Evolutionary conservation across 2,329 filamentous ascomycete species (phyloP).

Genomic region (Cladosporium sp.): DNA sequence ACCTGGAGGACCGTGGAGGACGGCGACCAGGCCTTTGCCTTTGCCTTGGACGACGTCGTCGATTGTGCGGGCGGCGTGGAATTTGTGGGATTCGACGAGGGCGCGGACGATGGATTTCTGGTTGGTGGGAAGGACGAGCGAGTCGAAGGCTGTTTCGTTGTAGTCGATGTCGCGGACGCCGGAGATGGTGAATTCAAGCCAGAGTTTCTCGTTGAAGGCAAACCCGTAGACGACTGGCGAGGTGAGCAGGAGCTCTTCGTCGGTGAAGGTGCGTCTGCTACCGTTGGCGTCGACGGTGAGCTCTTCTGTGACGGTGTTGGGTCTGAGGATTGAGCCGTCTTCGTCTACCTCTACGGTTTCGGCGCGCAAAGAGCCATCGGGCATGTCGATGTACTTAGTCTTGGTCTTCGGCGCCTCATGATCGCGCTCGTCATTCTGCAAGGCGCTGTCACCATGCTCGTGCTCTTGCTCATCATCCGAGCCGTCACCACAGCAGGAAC

Average conservation of each 20-base stretch:
- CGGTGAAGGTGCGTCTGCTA: constrained; percentile 53
- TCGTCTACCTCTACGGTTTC: constrained; percentile 51
- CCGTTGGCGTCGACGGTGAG: constrained; percentile 18
- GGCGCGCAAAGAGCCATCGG: constrained; percentile 46
- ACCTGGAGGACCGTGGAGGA: constrained; percentile 80
- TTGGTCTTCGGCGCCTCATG: constrained; percentile 33
- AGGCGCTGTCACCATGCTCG: constrained; percentile 28
- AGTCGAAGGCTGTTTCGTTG: constrained; percentile 79
- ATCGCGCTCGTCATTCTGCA: constrained; percentile 41
- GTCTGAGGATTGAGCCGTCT: constrained; percentile 39
- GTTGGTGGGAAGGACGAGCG: constrained; percentile 64
- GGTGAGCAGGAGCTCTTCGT: constrained; percentile 79
- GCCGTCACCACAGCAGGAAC: constrained; percentile 35
- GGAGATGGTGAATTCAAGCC: constrained; percentile 82
- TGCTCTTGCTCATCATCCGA: background rate
- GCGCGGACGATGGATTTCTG: constrained; percentile 68
- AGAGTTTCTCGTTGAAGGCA: constrained; percentile 81
- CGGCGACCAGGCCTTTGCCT: constrained; percentile 76
- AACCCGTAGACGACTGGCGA: constrained; percentile 84
- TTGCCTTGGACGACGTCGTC: constrained; percentile 72
- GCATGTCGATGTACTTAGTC: constrained; percentile 43
- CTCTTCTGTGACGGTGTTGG: constrained; percentile 21
- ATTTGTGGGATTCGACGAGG: constrained; percentile 78
- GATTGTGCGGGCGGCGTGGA: constrained; percentile 73
- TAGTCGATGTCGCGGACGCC: constrained; percentile 76